phyloP scores from a whole-genome alignment of 75 land plant genomes.

The Azolla pinnata region DNA sequence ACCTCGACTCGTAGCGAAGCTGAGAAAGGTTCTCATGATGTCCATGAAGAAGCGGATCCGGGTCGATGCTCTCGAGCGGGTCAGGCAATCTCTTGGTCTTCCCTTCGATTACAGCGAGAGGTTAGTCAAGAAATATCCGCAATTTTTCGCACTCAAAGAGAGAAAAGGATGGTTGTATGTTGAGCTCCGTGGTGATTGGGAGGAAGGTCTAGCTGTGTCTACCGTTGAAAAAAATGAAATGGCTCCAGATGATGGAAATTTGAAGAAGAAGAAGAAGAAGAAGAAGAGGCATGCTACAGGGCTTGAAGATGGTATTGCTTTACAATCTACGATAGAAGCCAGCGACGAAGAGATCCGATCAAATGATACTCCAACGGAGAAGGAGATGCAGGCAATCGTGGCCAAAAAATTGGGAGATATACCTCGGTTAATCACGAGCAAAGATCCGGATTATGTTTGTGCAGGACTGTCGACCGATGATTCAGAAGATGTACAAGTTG shows the following conservation, averaged over 20 bases:
- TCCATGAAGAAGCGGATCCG: constrained; percentile 35
- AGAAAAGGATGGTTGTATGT: constrained; percentile 36
- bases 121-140: constrained; percentile 49
- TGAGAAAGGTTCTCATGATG: constrained; percentile 71
- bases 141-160: constrained; percentile 38
- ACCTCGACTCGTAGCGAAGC: constrained; percentile 33
- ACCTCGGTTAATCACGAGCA: too few species aligned
- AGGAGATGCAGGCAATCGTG: too few species aligned
- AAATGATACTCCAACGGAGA: too few species aligned
- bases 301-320: too few species aligned
- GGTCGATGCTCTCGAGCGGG: constrained; percentile 52
- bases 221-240: constrained; percentile 45
- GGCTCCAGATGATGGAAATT: not conserved
- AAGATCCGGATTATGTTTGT: too few species aligned
- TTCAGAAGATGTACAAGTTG: too few species aligned
- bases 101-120: constrained; percentile 48
- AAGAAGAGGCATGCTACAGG: too few species aligned
- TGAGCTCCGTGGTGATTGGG: constrained; percentile 55
- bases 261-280: not conserved
- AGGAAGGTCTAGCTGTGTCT: constrained; percentile 53
- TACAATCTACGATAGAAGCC: too few species aligned
- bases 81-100: constrained; percentile 47
- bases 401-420: too few species aligned
- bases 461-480: too few species aligned
- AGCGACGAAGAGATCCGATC: too few species aligned